Conservation (phyloP, 2,329 filamentous ascomycete species). For the Dothiorella sarmentorum region DNA sequence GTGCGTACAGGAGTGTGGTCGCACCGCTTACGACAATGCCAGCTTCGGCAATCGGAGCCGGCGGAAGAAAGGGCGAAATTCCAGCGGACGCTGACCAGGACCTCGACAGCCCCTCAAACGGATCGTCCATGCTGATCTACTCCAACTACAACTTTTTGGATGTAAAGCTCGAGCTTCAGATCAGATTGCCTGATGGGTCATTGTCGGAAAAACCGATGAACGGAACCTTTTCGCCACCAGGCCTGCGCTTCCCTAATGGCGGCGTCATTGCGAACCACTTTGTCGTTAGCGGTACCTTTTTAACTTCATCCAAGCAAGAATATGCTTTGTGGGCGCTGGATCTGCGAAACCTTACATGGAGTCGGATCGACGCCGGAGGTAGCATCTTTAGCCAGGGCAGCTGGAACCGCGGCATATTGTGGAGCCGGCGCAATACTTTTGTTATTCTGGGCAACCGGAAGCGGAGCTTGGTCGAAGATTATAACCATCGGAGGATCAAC, state of each 20-base stretch:
- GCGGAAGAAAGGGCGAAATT: conserved; percentile 34
- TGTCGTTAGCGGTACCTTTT: conserved; percentile 93
- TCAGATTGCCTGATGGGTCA: conserved; percentile 78
- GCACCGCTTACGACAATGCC: conserved; percentile 71
- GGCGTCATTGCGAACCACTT: conserved; percentile 95
- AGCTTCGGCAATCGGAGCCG: conserved; percentile 63
- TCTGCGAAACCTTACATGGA: conserved; percentile 84
- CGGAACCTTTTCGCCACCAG: conserved; percentile 80
- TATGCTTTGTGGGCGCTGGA: conserved; percentile 97
- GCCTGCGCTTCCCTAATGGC: conserved; percentile 91
- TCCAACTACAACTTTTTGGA: conserved; percentile 99
- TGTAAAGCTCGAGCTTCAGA: conserved; percentile 90
- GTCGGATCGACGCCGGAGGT: conserved; percentile 86
- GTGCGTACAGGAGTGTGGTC: conserved; percentile 93
- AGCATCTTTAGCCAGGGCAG: conserved; percentile 95
- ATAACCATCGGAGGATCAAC: conserved; percentile 96
- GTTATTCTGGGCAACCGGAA: conserved; percentile 93
- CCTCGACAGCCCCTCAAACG: conserved; percentile 36
- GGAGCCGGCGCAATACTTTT: conserved; percentile 91
- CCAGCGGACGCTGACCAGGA: conserved; percentile 28
- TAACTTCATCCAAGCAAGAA: conserved; percentile 97
- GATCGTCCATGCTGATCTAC: conserved; percentile 83
- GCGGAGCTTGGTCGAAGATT: conserved; percentile 91
- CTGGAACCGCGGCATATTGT: conserved; percentile 93
- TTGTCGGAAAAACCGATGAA: conserved; percentile 87